Conservation (phyloP, 148 eudicot species). For the Rhododendron kiyosumense region DNA sequence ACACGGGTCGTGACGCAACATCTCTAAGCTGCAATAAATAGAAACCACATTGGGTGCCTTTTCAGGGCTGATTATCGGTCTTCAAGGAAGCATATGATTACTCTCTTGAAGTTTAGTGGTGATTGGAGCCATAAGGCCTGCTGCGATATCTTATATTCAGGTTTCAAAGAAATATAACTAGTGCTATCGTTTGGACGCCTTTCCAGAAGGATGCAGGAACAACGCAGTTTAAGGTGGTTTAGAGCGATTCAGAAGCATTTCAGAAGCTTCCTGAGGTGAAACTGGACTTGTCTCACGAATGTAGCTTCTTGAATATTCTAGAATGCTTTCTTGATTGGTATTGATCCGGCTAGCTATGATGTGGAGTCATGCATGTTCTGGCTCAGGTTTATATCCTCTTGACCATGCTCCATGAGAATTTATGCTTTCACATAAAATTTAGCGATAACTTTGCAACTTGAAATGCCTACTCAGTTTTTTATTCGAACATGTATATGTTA, state of each 20-base stretch:
- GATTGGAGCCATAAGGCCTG: neutral
- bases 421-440: neutral
- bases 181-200: neutral
- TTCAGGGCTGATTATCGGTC: neutral
- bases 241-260: neutral
- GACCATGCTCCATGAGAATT: neutral
- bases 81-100: no score
- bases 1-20: neutral
- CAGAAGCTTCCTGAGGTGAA: neutral
- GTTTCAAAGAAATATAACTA: neutral
- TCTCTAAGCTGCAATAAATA: neutral
- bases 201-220: neutral
- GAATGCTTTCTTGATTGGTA: neutral
- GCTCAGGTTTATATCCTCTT: slow-evolving; percentile 10
- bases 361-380: neutral
- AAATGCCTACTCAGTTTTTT: neutral
- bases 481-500: neutral
- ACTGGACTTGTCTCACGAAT: neutral
- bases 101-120: neutral
- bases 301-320: neutral
- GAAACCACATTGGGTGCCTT: neutral
- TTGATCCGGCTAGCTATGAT: neutral
- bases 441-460: neutral
- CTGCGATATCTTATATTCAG: neutral
- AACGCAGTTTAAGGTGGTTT: neutral